Base-by-base conservation (phyloP, 1,284 basidiomycete genomes). In the Ustilago sp. region DNA sequence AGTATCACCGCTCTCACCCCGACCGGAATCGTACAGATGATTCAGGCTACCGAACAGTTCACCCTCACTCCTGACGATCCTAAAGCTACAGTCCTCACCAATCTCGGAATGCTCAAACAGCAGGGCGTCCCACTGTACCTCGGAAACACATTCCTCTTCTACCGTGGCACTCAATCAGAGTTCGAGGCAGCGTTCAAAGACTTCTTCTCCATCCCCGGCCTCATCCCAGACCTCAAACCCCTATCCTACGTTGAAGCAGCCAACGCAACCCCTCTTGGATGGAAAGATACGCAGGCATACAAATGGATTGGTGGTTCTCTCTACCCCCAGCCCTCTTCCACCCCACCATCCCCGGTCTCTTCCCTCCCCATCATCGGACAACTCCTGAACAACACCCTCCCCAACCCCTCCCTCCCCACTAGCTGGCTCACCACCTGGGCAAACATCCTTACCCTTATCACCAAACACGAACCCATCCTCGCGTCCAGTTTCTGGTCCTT, bases 301-400 rank as follows among this genome's bases (percentile, higher is more conserved):
- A 72, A 72, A 32, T 76, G 74, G 74, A 41, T 65, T 8, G 74
- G 74, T 13, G 73, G 73, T 13, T 43, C 50, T 1, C 62, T 70
- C 19, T 71, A 70, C 32, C 63, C 72, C 43, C 35, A 41, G 34
- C 9, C 60, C 34, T n/a, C 64, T 1, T 35, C 39, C 48, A 23
- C 53, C 6, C n/a, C 35, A 23, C 31, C 34, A n/a, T 12, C 38
- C 11, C 4, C 43, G 13, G 43, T 35, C 15, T 50, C n/a, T 4
- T 36, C 9, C 3, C 35, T 35, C 8, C 58, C 45, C 45, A 11
- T 60, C 51, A 17, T 38, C 19, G 4, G 11, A 9, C 9, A 23
- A 4, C 7, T 45, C 1, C n/a, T 45, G n/a, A 11, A 45, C n/a
- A 3, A n/a, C 7, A 45, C 11, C 43, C n/a, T 45, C 43, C 43